phyloP scores from a whole-genome alignment of 805 yeast genomes.

The Metschnikowia arizonensis region DNA sequence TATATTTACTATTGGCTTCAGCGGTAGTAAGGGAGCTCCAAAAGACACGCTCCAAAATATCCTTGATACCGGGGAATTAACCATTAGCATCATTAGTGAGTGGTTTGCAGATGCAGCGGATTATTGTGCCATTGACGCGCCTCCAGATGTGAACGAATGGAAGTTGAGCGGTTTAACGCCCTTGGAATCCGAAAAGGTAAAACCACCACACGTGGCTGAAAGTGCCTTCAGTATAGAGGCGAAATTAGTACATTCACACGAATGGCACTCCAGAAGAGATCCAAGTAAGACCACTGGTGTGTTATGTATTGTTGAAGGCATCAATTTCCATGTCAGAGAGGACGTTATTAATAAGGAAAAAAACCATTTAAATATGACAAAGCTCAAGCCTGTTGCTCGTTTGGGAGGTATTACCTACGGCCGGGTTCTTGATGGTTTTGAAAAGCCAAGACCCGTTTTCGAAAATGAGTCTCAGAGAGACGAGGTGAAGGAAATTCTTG shows the following conservation, averaged over 20 bases:
- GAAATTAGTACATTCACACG: slow-evolving; percentile 42
- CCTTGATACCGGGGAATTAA: slow-evolving; percentile 48
- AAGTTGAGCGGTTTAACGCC: slow-evolving; percentile 51
- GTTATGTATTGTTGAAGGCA: slow-evolving; percentile 49
- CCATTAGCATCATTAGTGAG: slow-evolving; percentile 55
- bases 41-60: slow-evolving; percentile 52
- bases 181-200: slow-evolving; percentile 40
- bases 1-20: slow-evolving; percentile 47
- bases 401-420: slow-evolving; percentile 47
- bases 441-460: slow-evolving; percentile 43
- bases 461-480: slow-evolving; percentile 11
- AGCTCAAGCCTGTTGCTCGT: slow-evolving; percentile 52
- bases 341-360: slow-evolving; percentile 44
- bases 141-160: slow-evolving; percentile 53
- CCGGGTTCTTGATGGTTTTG: slow-evolving; percentile 43
- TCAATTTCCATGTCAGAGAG: slow-evolving; percentile 54
- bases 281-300: slow-evolving; percentile 36
- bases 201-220: slow-evolving; percentile 57
- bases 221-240: slow-evolving; percentile 58
- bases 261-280: slow-evolving; percentile 40
- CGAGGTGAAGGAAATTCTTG: not conserved
- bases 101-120: slow-evolving; percentile 67
- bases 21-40: slow-evolving; percentile 30
- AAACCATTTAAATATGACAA: slow-evolving; percentile 40
- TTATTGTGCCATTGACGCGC: slow-evolving; percentile 44